A percentile compares a stretch with the other conserved stretches of the same genome.
Conservation (phyloP, 805 yeast species). For the Henningerozyma blattae region DNA sequence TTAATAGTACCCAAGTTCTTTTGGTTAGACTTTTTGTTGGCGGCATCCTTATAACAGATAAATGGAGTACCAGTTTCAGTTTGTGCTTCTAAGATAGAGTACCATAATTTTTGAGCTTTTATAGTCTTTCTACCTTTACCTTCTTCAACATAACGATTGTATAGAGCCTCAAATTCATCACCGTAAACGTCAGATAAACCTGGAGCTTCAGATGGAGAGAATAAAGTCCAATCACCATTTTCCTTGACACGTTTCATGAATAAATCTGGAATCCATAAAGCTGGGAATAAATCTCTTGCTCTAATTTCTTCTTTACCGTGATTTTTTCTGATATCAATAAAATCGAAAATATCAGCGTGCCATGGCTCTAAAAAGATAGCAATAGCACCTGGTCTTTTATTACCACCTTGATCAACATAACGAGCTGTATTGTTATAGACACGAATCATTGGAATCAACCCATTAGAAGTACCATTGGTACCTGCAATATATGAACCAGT, state of each 20-base stretch:
- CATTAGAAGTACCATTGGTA: constrained; percentile 85
- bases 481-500: constrained; percentile 84
- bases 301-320: constrained; percentile 92
- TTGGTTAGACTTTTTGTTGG: constrained; percentile 81
- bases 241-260: constrained; percentile 84
- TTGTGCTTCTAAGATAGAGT: constrained; percentile 79
- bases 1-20: constrained; percentile 86
- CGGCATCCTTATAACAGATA: constrained; percentile 86
- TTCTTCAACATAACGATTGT: constrained; percentile 59
- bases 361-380: constrained; percentile 93
- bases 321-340: constrained; percentile 77
- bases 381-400: constrained; percentile 95
- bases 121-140: constrained; percentile 53
- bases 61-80: constrained; percentile 96
- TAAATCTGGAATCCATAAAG: constrained; percentile 89
- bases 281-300: constrained; percentile 88
- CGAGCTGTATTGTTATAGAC: constrained; percentile 94
- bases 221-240: constrained; percentile 75
- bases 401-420: constrained; percentile 97
- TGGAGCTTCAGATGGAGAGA: constrained; percentile 82
- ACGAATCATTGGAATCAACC: constrained; percentile 90
- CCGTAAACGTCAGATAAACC: constrained; percentile 79
- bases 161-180: constrained; percentile 64
- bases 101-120: constrained; percentile 87
- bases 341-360: constrained; percentile 87